Evolutionary conservation across 352 stramenopile species (phyloP).

Genomic region (Globisporangium orthogonon): DNA sequence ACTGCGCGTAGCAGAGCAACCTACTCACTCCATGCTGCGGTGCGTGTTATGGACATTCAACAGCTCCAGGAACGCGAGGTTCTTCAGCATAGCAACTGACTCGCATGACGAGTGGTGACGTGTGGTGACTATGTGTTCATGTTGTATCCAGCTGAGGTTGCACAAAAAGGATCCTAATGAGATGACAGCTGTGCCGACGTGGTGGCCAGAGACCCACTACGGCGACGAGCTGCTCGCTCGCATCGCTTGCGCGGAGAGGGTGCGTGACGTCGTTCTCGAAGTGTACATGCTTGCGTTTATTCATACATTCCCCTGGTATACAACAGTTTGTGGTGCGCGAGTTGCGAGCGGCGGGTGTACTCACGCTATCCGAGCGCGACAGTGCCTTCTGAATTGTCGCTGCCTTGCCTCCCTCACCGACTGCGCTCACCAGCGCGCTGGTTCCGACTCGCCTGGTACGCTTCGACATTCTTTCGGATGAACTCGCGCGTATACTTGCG

Average conservation of each 20-base stretch:
- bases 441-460: slow-evolving; percentile 25
- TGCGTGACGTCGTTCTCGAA: slow-evolving; percentile 5
- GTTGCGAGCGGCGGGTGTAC: slow-evolving; percentile 3
- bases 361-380: background rate
- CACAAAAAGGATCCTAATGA: slow-evolving; percentile 16
- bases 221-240: slow-evolving; percentile 19
- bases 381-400: background rate
- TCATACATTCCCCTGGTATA: background rate
- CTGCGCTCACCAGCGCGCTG: slow-evolving; percentile 1
- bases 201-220: slow-evolving; percentile 56
- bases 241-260: slow-evolving; percentile 37
- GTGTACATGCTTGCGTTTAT: background rate
- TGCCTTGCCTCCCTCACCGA: background rate
- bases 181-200: slow-evolving; percentile 23
- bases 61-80: background rate
- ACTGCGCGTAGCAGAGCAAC: slow-evolving; percentile 1
- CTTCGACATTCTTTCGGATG: slow-evolving; percentile 47
- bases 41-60: slow-evolving; percentile 11
- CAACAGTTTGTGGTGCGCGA: slow-evolving; percentile 13
- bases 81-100: slow-evolving; percentile 4
- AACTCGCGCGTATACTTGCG: slow-evolving; percentile 64
- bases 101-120: too few relatives aligned
- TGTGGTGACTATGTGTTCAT: background rate
- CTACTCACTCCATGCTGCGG: slow-evolving; percentile 24
- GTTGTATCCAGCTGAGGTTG: slow-evolving; percentile 19